Conservation (phyloP, 257 asterid genomes). For the Nicotiana paniculata region DNA sequence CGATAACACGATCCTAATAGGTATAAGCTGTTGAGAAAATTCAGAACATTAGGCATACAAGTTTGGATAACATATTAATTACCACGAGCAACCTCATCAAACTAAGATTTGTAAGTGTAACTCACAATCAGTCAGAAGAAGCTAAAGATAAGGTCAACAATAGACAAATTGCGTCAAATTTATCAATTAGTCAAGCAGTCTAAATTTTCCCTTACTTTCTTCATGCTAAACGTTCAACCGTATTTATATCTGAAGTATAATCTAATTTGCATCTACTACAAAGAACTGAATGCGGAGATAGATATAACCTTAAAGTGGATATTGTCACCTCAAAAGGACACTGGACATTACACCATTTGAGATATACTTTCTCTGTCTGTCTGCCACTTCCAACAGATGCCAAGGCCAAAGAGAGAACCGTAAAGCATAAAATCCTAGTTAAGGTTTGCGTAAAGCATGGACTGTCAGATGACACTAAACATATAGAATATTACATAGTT, state of each 20-base stretch:
- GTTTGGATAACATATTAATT: not conserved
- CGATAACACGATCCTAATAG: not conserved
- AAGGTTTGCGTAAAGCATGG: not conserved
- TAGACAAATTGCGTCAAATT: not conserved
- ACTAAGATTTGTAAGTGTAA: not conserved
- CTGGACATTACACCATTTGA: not conserved
- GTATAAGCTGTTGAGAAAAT: not conserved
- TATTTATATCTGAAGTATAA: not conserved
- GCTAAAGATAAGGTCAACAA: not conserved
- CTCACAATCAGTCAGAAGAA: not conserved
- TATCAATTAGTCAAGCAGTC: not conserved
- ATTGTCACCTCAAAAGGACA: not conserved
- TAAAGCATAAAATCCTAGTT: not conserved
- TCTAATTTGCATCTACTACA: not conserved
- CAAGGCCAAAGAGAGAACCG: too few relatives aligned
- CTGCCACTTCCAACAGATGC: too few relatives aligned
- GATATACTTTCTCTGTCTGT: too few relatives aligned
- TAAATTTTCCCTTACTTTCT: not conserved
- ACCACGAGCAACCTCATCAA: not conserved
- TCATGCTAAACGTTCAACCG: not conserved
- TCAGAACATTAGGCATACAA: not conserved
- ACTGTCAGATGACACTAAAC: not conserved
- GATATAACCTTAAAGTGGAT: not conserved
- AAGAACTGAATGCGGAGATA: not conserved
- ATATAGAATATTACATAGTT: not conserved